Conservation (phyloP, 148 eudicot genomes). For the Spergularia marina region DNA sequence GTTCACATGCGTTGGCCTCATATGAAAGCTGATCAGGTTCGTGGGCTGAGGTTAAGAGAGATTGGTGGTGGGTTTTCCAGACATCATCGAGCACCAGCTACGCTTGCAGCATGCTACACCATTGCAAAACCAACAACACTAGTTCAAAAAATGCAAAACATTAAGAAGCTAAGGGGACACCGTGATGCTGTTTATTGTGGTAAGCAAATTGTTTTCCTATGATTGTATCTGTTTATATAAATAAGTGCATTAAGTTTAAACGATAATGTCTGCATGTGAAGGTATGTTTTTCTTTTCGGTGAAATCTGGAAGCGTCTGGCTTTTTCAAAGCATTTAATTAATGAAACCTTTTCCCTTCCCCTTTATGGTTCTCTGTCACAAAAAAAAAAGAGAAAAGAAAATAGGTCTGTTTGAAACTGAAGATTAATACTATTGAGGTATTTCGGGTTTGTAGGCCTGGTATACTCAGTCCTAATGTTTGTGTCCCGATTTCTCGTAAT, state of each 20-base stretch:
- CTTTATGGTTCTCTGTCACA: not conserved
- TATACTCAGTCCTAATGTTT: too few relatives aligned
- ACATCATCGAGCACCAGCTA: conserved; percentile 91
- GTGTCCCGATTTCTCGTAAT: too few relatives aligned
- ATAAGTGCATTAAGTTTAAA: not conserved
- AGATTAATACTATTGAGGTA: too few relatives aligned
- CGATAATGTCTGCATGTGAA: not conserved
- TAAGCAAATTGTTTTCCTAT: conserved; percentile 27
- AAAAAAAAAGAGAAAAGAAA: not conserved
- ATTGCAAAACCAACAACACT: conserved; percentile 93
- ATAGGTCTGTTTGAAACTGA: not conserved
- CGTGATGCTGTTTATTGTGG: conserved; percentile 97
- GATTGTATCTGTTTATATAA: not conserved
- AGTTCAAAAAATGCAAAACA: conserved; percentile 94
- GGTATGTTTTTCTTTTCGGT: not conserved
- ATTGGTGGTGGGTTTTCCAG: conserved; percentile 94
- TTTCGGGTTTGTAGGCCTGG: too few relatives aligned
- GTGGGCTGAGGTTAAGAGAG: conserved; percentile 83
- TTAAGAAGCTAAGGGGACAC: conserved; percentile 79
- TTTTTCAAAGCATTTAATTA: not conserved
- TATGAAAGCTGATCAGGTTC: conserved; percentile 80
- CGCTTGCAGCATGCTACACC: conserved; percentile 84
- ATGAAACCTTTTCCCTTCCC: not conserved
- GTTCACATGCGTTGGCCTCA: conserved; percentile 90
- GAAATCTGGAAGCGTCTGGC: conserved; percentile 1